A percentile compares a stretch with the other conserved stretches of the same genome.
Evolutionary conservation across 495 filamentous ascomycete genomes (phyloP).

Genomic region (Xanthoparmelia taractica): DNA sequence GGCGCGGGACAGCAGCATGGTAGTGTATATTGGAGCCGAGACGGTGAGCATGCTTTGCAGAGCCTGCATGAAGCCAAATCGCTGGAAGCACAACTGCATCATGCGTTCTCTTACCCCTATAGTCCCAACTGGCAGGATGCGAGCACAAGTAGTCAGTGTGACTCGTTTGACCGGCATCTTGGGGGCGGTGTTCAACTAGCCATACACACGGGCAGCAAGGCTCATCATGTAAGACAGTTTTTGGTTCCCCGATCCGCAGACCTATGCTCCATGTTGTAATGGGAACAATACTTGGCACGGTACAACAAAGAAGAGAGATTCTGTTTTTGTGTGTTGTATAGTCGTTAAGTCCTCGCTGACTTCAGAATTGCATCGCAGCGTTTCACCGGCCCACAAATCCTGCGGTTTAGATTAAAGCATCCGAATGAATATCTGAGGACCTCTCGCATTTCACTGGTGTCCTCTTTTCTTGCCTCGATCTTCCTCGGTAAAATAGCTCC

Average conservation of each 20-base stretch:
- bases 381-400: constrained; percentile 96
- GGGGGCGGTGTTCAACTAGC: constrained; percentile 62
- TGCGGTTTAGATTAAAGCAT: constrained; percentile 71
- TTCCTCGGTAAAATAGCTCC: constrained; percentile 81
- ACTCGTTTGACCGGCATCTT: constrained; percentile 68
- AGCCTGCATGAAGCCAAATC: constrained; percentile 50
- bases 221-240: constrained; percentile 71
- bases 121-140: constrained; percentile 98
- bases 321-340: background rate
- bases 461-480: constrained; percentile 87
- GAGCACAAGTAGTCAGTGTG: constrained; percentile 86
- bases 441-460: constrained; percentile 82
- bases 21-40: constrained; percentile 78
- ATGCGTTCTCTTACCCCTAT: constrained; percentile 75
- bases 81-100: constrained; percentile 61
- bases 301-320: background rate
- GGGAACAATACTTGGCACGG: background rate
- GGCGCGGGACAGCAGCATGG: constrained; percentile 91
- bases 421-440: constrained; percentile 75
- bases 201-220: constrained; percentile 75
- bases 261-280: constrained; percentile 3
- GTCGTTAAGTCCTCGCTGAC: background rate
- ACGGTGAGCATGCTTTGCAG: constrained; percentile 59
- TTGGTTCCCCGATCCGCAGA: constrained; percentile 4
- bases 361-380: constrained; percentile 51